Evolutionary conservation across 2,329 filamentous ascomycete genomes (phyloP), one percentile per base, ranked within the genome.

Genomic region (Fusarium begoniae): DNA sequence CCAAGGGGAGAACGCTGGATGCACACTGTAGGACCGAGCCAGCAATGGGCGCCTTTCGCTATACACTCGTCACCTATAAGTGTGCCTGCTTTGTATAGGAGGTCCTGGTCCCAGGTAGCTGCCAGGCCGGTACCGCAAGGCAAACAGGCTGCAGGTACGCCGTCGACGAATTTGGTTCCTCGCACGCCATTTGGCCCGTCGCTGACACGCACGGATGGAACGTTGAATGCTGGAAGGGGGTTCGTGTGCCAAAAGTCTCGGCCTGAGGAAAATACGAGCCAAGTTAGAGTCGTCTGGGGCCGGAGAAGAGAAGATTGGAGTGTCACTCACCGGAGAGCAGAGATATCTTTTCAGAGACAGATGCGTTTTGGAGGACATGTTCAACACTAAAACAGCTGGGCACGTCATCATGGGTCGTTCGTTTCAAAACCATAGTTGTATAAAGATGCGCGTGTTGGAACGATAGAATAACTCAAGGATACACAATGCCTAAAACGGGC

Each of bases 251-350:
- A 45, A 26, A 45, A 45, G 17, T 45, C 44, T 45, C 17, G 45
- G 14, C 45, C 45, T 30, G 14, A 12, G 4, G 14, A 13, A 18
- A 18, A 24, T 17, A 48, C 20, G 10, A 12, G 17, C 6, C 45
- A 28, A 2, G 12, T 48, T 22, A 48, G 14, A 30, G 26, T 48
- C 5, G 1, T 18, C 43, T 15, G 1, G 0, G 13, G 14, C 8
- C 2, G 8, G 13, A 4, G 3, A 15, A 11, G 14, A 12, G 20
- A 10, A 1, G 6, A 3, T 1, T 22, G 2, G 7, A 17, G 0
- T 12, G 2, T 12, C 3, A 30, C 26, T 4, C 7, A 30, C 45
- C 45, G 3, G 45, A 30, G 7, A 50, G 47, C 2, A 50, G 20
- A 12, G 47, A 50, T 30, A 50, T 30, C 2, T 50, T 50, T 10